phyloP scores from a whole-genome alignment of 2,329 filamentous ascomycete genomes.

The Alternaria conjuncta region DNA sequence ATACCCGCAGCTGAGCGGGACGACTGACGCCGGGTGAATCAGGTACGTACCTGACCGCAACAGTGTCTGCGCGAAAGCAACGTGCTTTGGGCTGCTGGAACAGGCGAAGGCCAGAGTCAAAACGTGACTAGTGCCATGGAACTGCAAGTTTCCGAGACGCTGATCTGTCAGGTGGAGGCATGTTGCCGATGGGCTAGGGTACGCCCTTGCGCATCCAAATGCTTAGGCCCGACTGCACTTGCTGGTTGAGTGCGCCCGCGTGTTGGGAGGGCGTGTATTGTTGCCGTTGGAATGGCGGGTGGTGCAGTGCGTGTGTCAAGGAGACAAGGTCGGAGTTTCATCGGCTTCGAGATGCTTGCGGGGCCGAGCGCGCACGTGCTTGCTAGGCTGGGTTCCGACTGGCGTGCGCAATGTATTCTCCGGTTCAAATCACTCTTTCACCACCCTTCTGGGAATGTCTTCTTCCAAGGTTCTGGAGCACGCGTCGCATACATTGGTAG shows the following conservation, averaged over 20 bases:
- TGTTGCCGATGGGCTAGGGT: neutral
- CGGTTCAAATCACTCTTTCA: neutral
- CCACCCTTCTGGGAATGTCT: neutral
- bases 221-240: constrained; percentile 15
- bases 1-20: constrained; percentile 11
- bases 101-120: neutral
- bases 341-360: constrained; percentile 16
- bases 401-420: neutral
- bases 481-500: neutral
- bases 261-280: constrained; percentile 28
- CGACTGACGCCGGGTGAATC: constrained; percentile 15
- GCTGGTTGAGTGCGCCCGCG: constrained; percentile 4
- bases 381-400: constrained; percentile 4
- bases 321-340: constrained; percentile 27
- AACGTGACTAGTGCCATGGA: constrained; percentile 26
- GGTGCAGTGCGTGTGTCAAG: constrained; percentile 35
- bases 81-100: constrained; percentile 7
- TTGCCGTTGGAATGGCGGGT: constrained; percentile 26
- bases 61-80: neutral
- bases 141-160: constrained; percentile 20
- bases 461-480: neutral
- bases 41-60: constrained; percentile 10
- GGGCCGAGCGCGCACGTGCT: constrained; percentile 10
- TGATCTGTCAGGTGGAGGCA: constrained; percentile 14
- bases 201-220: constrained; percentile 24